A percentile compares a stretch with the other conserved stretches of the same genome.
phyloP scores from a whole-genome alignment of 345 rosid genomes.

The Rubroshorea leprosula region DNA sequence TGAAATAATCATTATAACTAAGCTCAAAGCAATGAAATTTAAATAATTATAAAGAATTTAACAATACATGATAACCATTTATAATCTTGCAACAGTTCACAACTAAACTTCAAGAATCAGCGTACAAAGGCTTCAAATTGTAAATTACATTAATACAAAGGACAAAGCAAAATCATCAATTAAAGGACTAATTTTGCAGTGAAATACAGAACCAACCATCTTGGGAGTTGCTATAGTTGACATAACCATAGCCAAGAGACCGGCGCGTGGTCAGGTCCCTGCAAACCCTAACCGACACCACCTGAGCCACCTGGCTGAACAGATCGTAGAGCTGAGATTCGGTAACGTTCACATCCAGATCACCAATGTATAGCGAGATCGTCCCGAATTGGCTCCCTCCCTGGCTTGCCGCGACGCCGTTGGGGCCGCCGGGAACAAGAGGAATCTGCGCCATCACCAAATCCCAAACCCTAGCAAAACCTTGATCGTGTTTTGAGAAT shows the following conservation, averaged over 20 bases:
- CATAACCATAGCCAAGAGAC: constrained; percentile 86
- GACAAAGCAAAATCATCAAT: constrained; percentile 5
- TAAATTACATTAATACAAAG: background rate
- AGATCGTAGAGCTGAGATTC: constrained; percentile 69
- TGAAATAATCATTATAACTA: no score
- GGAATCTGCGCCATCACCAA: constrained; percentile 37
- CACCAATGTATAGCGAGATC: constrained; percentile 71
- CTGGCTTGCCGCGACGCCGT: constrained; percentile 43
- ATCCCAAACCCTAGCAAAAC: constrained; percentile 8
- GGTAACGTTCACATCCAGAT: constrained; percentile 57
- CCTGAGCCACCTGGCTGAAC: constrained; percentile 49
- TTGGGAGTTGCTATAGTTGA: constrained; percentile 61
- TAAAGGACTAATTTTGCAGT: constrained; percentile 11
- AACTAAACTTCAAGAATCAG: no score
- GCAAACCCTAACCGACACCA: constrained; percentile 77
- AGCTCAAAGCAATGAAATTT: no score
- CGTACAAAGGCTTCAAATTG: no score
- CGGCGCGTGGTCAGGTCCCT: constrained; percentile 68
- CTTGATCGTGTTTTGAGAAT: no score
- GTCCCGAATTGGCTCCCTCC: constrained; percentile 36
- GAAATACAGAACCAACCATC: constrained; percentile 51
- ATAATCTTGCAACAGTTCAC: no score
- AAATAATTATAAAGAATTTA: no score
- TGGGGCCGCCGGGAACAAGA: constrained; percentile 17
- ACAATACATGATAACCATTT: no score